Percentiles rank a stretch among this genome's conserved stretches.
Conservation (phyloP, 1,284 basidiomycete species). For the Jaminaea rosea region DNA sequence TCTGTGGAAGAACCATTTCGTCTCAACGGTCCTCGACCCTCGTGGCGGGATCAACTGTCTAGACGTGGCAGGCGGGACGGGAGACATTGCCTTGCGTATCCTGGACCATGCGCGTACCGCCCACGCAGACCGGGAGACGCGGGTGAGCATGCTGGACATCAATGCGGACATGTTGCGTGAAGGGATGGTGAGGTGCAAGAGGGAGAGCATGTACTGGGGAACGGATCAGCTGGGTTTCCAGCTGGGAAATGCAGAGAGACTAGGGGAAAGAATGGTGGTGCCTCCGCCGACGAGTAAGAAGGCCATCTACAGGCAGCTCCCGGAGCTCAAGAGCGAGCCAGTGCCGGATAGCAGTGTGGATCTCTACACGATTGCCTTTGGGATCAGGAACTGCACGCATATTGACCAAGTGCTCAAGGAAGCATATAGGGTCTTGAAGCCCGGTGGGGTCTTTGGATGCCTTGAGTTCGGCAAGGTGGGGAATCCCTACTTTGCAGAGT, state of each 20-base stretch:
- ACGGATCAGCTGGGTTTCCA: conserved; percentile 88
- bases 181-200: conserved; percentile 57
- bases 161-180: conserved; percentile 92
- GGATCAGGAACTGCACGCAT: conserved; percentile 94
- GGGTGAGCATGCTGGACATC: conserved; percentile 87
- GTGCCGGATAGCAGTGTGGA: conserved; percentile 63
- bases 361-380: conserved; percentile 96
- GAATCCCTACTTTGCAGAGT: conserved; percentile 79
- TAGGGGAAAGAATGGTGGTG: conserved; percentile 48
- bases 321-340: conserved; percentile 34
- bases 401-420: conserved; percentile 78
- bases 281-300: conserved; percentile 15
- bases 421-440: conserved; percentile 88
- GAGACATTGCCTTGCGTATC: conserved; percentile 90
- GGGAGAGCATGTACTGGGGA: conserved; percentile 49
- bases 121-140: conserved; percentile 58
- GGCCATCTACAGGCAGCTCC: conserved; percentile 18
- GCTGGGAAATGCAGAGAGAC: conserved; percentile 82
- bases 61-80: conserved; percentile 91
- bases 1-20: conserved; percentile 92
- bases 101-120: conserved; percentile 82
- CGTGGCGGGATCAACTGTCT: conserved; percentile 60
- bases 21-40: conserved; percentile 67
- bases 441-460: conserved; percentile 89
- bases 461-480: conserved; percentile 92